These are phyloP conservation scores for Ormosia semicastrata DNA, from an alignment of 306 rosid species.

Conservation along the genomic window DNA sequence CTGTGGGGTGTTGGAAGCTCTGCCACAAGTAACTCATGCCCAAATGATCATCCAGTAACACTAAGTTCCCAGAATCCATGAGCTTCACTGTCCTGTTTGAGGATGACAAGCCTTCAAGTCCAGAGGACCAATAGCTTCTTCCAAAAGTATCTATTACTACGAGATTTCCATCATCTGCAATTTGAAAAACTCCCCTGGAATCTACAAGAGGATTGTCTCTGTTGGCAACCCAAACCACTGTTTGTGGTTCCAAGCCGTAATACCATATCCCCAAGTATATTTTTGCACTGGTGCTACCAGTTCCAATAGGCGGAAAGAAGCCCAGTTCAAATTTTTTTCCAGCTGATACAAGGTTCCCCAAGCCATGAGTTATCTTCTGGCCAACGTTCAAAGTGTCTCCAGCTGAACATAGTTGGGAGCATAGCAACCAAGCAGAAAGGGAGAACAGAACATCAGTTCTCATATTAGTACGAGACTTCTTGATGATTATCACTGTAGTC, in stretches of 20 bases:
- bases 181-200: constrained; percentile 20
- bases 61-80: constrained; percentile 47
- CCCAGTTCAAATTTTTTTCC: constrained; percentile 32
- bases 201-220: not conserved
- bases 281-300: not conserved
- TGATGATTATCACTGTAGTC: too few relatives aligned
- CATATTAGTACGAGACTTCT: not conserved
- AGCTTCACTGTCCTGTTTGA: constrained; percentile 16
- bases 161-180: constrained; percentile 34
- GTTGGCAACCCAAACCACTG: constrained; percentile 56
- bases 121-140: not conserved
- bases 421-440: not conserved
- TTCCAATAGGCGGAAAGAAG: constrained; percentile 32
- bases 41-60: not conserved
- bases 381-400: not conserved
- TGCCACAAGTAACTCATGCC: constrained; percentile 32
- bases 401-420: not conserved
- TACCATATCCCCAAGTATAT: constrained; percentile 52
- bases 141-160: not conserved
- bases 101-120: not conserved
- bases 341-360: constrained; percentile 27
- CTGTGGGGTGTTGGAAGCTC: constrained; percentile 44
- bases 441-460: not conserved
- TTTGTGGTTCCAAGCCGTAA: not conserved
- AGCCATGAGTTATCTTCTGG: not conserved